Percentiles rank a stretch among this genome's conserved stretches.
Conservation (phyloP, 2,329 filamentous ascomycete species). For the Penicillium concentricum region DNA sequence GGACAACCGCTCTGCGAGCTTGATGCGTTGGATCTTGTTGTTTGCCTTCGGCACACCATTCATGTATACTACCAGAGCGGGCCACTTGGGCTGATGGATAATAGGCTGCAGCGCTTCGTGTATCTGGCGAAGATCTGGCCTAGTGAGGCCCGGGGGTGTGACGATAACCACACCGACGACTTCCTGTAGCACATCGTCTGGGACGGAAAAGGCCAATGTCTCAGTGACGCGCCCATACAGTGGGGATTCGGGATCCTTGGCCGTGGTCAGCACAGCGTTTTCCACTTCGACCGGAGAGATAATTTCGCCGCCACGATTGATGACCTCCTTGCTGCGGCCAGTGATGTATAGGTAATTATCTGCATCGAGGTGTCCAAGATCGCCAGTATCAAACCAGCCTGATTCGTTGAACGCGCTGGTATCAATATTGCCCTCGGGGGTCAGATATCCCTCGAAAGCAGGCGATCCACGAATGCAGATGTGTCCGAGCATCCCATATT, state of each 20-base stretch:
- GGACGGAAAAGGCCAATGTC: slow-evolving; percentile 55
- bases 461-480: slow-evolving; percentile 55
- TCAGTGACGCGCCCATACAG: slow-evolving; percentile 50
- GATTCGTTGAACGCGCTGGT: slow-evolving; percentile 42
- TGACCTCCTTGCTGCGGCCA: slow-evolving; percentile 57
- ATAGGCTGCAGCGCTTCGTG: slow-evolving; percentile 49
- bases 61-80: slow-evolving; percentile 55
- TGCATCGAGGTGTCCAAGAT: slow-evolving; percentile 53
- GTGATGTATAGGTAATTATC: slow-evolving; percentile 57
- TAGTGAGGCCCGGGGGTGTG: slow-evolving; percentile 44
- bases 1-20: slow-evolving; percentile 50
- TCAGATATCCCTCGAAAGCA: slow-evolving; percentile 46
- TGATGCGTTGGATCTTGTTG: slow-evolving; percentile 59
- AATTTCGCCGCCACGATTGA: slow-evolving; percentile 59
- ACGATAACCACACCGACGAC: slow-evolving; percentile 56
- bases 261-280: slow-evolving; percentile 53
- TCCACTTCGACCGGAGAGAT: slow-evolving; percentile 62
- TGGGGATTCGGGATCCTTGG: slow-evolving; percentile 38
- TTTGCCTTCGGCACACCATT: slow-evolving; percentile 55
- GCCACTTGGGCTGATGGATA: slow-evolving; percentile 56
- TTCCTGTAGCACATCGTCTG: slow-evolving; percentile 56
- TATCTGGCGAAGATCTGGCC: slow-evolving; percentile 51
- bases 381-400: slow-evolving; percentile 58
- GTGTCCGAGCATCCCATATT: slow-evolving; percentile 43
- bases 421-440: slow-evolving; percentile 12